phyloP scores from a whole-genome alignment of 192 early-diverging fungal species.

The Podochytrium sp. region DNA sequence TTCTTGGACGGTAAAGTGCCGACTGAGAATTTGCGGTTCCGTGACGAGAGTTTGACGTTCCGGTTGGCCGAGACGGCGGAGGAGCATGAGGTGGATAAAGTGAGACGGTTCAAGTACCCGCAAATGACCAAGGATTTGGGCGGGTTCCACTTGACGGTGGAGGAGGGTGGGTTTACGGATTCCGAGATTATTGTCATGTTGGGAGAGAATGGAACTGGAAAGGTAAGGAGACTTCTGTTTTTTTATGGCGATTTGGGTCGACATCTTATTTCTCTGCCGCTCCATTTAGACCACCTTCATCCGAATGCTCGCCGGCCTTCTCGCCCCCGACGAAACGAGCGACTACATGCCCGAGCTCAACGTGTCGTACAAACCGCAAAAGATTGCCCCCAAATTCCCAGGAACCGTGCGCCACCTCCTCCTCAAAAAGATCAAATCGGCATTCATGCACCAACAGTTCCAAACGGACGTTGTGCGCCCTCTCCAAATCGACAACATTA shows the following conservation, averaged over 20 bases:
- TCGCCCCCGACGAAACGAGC: slow-evolving; percentile 75
- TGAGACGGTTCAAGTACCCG: slow-evolving; percentile 84
- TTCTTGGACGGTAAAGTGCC: slow-evolving; percentile 97
- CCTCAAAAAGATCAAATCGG: slow-evolving; percentile 80
- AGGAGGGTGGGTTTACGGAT: slow-evolving; percentile 88
- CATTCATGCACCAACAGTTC: slow-evolving; percentile 93
- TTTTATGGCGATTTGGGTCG: background rate
- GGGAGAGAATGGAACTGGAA: slow-evolving; percentile 97
- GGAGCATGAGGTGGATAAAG: slow-evolving; percentile 67
- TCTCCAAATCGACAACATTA: slow-evolving; percentile 86
- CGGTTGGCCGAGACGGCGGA: slow-evolving; percentile 88
- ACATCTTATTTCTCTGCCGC: background rate
- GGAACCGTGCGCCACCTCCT: slow-evolving; percentile 93
- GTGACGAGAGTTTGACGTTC: slow-evolving; percentile 94
- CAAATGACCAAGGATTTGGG: slow-evolving; percentile 85
- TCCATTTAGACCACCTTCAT: slow-evolving; percentile 85
- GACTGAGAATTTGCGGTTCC: slow-evolving; percentile 98
- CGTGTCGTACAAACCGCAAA: slow-evolving; percentile 97
- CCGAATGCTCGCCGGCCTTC: slow-evolving; percentile 82
- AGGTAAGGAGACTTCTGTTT: slow-evolving; percentile 38
- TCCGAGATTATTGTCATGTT: slow-evolving; percentile 98
- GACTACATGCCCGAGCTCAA: slow-evolving; percentile 81
- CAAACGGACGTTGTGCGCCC: slow-evolving; percentile 96
- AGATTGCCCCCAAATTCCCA: slow-evolving; percentile 93
- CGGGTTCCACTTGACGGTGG: slow-evolving; percentile 78